These are phyloP conservation scores for Myriosclerotinia duriaeana DNA, from an alignment of 2,329 filamentous ascomycete species.

Conservation along the genomic window DNA sequence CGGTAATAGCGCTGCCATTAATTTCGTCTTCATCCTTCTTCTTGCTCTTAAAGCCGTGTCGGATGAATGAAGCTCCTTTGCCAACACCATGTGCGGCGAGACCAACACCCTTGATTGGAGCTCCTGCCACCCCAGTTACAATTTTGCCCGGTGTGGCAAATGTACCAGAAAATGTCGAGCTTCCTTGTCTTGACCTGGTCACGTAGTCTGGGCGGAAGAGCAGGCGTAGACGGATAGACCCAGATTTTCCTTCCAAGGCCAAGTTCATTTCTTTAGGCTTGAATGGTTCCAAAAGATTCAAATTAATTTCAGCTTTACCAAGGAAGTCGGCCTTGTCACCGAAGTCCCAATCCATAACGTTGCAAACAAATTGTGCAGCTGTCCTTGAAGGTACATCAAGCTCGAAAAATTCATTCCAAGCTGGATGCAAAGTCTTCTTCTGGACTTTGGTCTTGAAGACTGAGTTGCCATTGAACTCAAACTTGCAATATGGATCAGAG, in stretches of 20 bases:
- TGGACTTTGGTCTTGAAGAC: constrained; percentile 93
- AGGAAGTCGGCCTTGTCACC: constrained; percentile 90
- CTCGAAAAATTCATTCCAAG: constrained; percentile 97
- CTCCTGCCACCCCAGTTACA: constrained; percentile 75
- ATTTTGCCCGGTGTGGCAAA: constrained; percentile 87
- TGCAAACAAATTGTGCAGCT: constrained; percentile 76
- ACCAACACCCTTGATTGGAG: constrained; percentile 88
- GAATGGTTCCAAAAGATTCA: constrained; percentile 83
- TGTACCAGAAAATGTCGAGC: constrained; percentile 87
- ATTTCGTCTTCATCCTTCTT: constrained; percentile 53
- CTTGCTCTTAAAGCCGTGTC: constrained; percentile 75
- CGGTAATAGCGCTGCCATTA: constrained; percentile 32
- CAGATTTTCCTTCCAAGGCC: constrained; percentile 83
- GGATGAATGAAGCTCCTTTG: constrained; percentile 87
- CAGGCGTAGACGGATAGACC: constrained; percentile 76
- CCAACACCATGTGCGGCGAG: constrained; percentile 67
- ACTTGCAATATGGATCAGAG: constrained; percentile 96
- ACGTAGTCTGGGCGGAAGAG: constrained; percentile 94
- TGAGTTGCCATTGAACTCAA: constrained; percentile 83
- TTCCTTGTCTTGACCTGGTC: constrained; percentile 80
- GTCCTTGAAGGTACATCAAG: constrained; percentile 79
- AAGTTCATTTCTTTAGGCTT: constrained; percentile 72
- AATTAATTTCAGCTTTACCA: constrained; percentile 72
- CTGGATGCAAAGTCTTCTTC: constrained; percentile 93
- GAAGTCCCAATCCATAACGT: constrained; percentile 95